Percentiles rank a stretch among this genome's conserved stretches.
These are phyloP conservation scores for Candida michaelii DNA, from an alignment of 805 yeast species.

Conservation along the genomic window DNA sequence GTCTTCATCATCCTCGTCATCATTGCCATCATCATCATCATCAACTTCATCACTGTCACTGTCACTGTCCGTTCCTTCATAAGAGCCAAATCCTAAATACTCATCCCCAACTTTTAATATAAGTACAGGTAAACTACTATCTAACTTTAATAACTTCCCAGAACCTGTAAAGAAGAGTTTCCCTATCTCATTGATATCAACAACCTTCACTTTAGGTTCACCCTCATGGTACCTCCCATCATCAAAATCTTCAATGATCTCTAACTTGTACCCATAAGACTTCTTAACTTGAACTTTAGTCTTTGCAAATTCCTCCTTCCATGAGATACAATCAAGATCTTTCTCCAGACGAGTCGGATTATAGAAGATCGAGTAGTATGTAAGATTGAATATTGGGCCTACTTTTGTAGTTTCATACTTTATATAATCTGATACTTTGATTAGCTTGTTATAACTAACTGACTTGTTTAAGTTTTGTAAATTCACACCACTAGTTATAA, in stretches of 20 bases:
- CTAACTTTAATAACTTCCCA: conserved; percentile 61
- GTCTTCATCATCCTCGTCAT: conserved; percentile 24
- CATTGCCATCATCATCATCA: conserved; percentile 27
- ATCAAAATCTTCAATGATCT: conserved; percentile 56
- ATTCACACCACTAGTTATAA: conserved; percentile 68
- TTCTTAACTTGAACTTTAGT: conserved; percentile 43
- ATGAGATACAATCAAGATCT: conserved; percentile 47
- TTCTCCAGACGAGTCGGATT: conserved; percentile 44
- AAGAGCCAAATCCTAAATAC: conserved; percentile 55
- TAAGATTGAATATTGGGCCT: conserved; percentile 61
- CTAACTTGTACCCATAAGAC: conserved; percentile 38
- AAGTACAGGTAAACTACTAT: conserved; percentile 66
- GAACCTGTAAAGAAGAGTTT: conserved; percentile 69
- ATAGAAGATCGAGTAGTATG: conserved; percentile 62
- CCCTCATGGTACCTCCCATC: conserved; percentile 74
- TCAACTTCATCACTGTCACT: conserved; percentile 22
- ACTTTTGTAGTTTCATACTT: conserved; percentile 29
- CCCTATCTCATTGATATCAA: conserved; percentile 43
- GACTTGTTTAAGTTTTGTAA: conserved; percentile 58
- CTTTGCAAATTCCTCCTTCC: conserved; percentile 74
- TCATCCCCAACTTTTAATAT: conserved; percentile 48
- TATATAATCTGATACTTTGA: conserved; percentile 52
- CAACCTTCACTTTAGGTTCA: conserved; percentile 33
- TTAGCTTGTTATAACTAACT: conserved; percentile 30
- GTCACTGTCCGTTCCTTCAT: conserved; percentile 23